Evolutionary conservation across 2,329 filamentous ascomycete genomes (phyloP).

Genomic region (Fusarium temperatum): DNA sequence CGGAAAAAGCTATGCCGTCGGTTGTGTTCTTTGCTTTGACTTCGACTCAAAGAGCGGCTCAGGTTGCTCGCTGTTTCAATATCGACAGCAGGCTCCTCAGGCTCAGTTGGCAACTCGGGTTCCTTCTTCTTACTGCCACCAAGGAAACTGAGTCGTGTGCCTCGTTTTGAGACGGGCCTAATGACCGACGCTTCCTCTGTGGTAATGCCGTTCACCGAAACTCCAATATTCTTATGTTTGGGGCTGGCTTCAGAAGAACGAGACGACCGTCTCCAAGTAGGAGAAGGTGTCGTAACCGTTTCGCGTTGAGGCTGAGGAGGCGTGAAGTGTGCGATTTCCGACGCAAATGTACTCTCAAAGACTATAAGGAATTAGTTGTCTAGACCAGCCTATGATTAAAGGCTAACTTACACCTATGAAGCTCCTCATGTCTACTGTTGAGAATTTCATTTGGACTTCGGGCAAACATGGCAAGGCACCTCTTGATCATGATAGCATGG

Average conservation of each 20-base stretch:
- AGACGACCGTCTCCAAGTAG: conserved; percentile 61
- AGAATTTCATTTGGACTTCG: conserved; percentile 70
- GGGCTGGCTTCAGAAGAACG: conserved; percentile 52
- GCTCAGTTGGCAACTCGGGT: conserved; percentile 43
- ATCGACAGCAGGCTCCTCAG: conserved; percentile 42
- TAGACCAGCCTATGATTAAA: not conserved
- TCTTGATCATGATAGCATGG: conserved; percentile 87
- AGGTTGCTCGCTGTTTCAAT: conserved; percentile 47
- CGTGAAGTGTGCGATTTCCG: conserved; percentile 71
- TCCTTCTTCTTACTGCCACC: conserved; percentile 62
- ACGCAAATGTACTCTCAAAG: conserved; percentile 70
- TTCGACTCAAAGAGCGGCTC: conserved; percentile 40
- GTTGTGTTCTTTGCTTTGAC: conserved; percentile 44
- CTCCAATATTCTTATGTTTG: conserved; percentile 46
- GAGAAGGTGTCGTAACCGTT: conserved; percentile 53
- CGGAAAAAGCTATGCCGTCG: conserved; percentile 58
- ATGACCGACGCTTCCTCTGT: conserved; percentile 61
- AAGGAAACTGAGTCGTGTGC: conserved; percentile 66
- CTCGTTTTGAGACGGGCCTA: conserved; percentile 61
- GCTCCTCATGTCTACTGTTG: conserved; percentile 64
- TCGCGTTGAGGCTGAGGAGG: conserved; percentile 57
- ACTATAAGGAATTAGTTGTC: conserved; percentile 52
- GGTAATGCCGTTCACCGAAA: conserved; percentile 47
- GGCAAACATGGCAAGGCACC: conserved; percentile 76
- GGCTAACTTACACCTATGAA: conserved; percentile 68